These are phyloP conservation scores for Vitis hybrid DNA, from an alignment of 177 flowering plant species.

Conservation along the genomic window DNA sequence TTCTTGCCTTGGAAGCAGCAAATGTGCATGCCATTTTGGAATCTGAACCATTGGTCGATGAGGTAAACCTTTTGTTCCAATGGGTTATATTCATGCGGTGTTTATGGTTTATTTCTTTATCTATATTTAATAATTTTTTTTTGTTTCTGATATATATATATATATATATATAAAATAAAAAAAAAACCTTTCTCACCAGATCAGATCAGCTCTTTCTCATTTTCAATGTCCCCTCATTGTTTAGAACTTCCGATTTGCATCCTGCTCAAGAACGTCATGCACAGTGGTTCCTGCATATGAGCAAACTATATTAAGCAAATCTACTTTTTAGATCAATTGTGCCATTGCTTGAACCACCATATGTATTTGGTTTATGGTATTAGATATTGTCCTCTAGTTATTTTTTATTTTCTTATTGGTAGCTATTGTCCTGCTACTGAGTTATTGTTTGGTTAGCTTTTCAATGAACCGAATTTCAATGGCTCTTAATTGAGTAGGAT, in stretches of 20 bases:
- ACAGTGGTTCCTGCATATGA: neutral
- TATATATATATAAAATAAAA: too few species aligned
- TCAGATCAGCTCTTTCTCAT: neutral
- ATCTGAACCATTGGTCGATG: conserved; percentile 86
- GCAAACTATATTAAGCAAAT: neutral
- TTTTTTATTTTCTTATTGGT: neutral
- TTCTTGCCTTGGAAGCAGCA: conserved; percentile 98
- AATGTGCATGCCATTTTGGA: conserved; percentile 99
- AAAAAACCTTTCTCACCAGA: neutral
- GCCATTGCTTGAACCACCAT: neutral
- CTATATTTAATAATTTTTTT: neutral
- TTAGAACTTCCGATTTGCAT: neutral
- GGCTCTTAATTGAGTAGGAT: neutral
- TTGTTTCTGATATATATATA: neutral
- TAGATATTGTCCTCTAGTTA: too few species aligned
- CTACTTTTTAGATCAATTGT: neutral
- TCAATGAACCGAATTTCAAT: neutral
- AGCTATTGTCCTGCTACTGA: neutral
- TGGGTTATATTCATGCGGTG: neutral
- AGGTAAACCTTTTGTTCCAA: conserved; percentile 40
- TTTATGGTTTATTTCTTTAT: neutral
- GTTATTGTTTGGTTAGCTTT: neutral
- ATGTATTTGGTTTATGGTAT: neutral
- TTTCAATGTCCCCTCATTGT: neutral
- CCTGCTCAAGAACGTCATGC: neutral